These are phyloP conservation scores for Fusarium oligoseptatum DNA, from an alignment of 2,329 filamentous ascomycete genomes.

Conservation along the genomic window DNA sequence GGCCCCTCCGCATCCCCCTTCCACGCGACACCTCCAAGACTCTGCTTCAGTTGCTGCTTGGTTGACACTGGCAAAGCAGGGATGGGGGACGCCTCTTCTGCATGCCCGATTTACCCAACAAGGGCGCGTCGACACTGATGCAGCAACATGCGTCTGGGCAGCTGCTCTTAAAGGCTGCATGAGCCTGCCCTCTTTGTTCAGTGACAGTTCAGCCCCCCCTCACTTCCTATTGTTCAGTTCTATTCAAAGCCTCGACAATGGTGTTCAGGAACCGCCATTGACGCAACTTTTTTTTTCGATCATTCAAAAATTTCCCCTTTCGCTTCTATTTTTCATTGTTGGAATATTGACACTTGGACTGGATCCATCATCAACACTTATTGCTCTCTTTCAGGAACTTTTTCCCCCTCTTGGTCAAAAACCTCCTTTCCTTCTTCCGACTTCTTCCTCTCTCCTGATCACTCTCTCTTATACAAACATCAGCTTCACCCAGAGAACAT, in stretches of 20 bases:
- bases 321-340: constrained; percentile 28
- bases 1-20: constrained; percentile 16
- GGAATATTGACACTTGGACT: constrained; percentile 37
- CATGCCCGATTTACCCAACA: constrained; percentile 21
- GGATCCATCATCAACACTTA: constrained; percentile 25
- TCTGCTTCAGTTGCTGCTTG: constrained; percentile 25
- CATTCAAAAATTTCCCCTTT: constrained; percentile 36
- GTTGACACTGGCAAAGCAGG: constrained; percentile 22
- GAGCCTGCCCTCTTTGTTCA: constrained; percentile 32
- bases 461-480: constrained; percentile 11
- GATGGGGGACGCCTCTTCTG: constrained; percentile 11
- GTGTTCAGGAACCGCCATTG: constrained; percentile 42
- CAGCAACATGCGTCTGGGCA: constrained; percentile 1
- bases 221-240: constrained; percentile 36
- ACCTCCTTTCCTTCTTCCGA: neutral
- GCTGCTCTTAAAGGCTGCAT: constrained; percentile 44
- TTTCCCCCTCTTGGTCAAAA: neutral
- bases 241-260: constrained; percentile 47
- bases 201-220: constrained; percentile 24
- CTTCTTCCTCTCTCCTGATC: constrained; percentile 8
- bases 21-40: constrained; percentile 20
- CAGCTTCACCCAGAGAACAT: neutral
- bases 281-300: constrained; percentile 36
- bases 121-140: constrained; percentile 24
- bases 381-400: constrained; percentile 24